Evolutionary conservation across 2,329 filamentous ascomycete species (phyloP), one percentile per base, ranked within the genome.

Genomic region (Dothidotthia symphoricarpi): DNA sequence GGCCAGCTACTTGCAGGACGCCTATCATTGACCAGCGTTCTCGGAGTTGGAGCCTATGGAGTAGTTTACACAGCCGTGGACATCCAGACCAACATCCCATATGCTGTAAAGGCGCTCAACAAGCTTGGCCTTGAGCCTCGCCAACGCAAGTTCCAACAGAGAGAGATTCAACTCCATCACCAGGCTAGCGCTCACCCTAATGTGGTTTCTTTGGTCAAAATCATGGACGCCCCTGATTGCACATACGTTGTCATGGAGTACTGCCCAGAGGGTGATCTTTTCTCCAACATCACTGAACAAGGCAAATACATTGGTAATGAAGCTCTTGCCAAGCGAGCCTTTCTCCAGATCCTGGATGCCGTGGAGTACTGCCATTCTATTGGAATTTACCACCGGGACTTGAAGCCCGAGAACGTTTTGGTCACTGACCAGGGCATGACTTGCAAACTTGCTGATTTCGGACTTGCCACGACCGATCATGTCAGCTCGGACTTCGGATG

Each of bases 381-480:
- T 60, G 89, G 90, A 61, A 95, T 98, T 65, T 98, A 95, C 76
- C 93, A 98, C 70, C 80, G 93, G 70, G 93, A 98, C 68, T 76
- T 98, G 47, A 98, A 98, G 77, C 93, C 93, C 43, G 93, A 98
- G 75, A 98, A 98, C 70, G 88, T 98, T 53, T 75, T 98, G 63
- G 91, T 98, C 40, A 86, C 86, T 57, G 85, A 95, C 72, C 76
- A 83, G 49, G 91, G 91, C 51, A 81, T 85, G 71, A 93, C 88
- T 24, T 88, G 95, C 63, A 95, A 97, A 74, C 80, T 98, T 51
- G 93, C 91, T 52, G 93, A 98, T 70, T 98, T 98, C 76, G 93
- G 93, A 64, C 80, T 98, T 38, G 93, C 93, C 43, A 97, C 89
- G 16, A 83, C 82, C 41, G 87, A 91, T 51, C 77, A 82, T 51